Conservation (phyloP, 371 early-diverging fungal genomes). For the Synchytrium microbalum region DNA sequence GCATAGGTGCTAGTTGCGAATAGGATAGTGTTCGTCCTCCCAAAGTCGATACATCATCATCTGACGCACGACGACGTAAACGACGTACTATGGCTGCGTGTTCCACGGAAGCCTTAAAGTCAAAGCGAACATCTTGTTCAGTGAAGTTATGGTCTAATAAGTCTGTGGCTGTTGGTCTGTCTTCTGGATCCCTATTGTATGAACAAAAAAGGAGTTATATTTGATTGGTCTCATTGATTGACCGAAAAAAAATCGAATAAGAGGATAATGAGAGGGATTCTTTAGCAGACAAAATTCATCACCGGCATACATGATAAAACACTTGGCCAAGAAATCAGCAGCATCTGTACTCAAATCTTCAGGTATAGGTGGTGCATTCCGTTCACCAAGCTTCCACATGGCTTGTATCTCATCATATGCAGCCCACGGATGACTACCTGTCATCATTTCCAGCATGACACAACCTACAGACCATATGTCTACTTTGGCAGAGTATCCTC, state of each 20-base stretch:
- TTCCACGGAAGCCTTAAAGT: no score
- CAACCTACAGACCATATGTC: conserved; percentile 29
- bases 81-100: no score
- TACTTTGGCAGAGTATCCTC: conserved; percentile 38
- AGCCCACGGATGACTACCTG: conserved; percentile 3
- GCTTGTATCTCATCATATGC: conserved; percentile 9
- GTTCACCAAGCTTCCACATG: conserved; percentile 29
- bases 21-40: no score
- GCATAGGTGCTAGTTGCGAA: no score
- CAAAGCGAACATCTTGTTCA: conserved; percentile 13
- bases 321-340: conserved; percentile 18
- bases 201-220: conserved; percentile 2
- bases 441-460: conserved; percentile 6
- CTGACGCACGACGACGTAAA: no score
- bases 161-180: conserved; percentile 27
- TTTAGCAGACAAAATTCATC: neutral
- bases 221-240: neutral
- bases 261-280: neutral
- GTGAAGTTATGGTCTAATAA: conserved; percentile 24
- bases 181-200: conserved; percentile 30
- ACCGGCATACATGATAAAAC: conserved; percentile 18
- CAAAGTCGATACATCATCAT: no score
- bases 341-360: conserved; percentile 11
- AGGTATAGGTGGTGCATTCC: conserved; percentile 29
- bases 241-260: neutral